Evolutionary conservation across 306 rosid genomes (phyloP).

Genomic region (Pyrus communis): DNA sequence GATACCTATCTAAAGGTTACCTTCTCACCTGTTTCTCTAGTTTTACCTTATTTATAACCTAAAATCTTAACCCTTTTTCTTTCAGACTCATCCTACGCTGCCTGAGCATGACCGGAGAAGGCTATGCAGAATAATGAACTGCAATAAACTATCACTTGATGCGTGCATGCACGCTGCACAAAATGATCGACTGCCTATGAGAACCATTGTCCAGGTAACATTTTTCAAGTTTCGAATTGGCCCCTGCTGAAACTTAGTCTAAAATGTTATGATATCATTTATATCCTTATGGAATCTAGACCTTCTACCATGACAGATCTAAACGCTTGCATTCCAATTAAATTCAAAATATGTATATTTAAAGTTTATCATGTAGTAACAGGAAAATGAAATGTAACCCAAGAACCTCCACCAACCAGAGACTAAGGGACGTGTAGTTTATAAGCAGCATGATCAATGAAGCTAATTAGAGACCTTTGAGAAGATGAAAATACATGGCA

Average conservation of each 20-base stretch:
- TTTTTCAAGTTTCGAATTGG: neutral
- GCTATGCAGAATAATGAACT: conserved; percentile 82
- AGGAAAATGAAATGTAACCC: conserved; percentile 5
- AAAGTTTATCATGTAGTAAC: neutral
- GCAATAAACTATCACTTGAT: conserved; percentile 85
- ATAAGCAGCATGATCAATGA: neutral
- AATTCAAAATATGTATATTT: neutral
- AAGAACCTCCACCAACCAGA: neutral
- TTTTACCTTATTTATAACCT: conserved; percentile 4
- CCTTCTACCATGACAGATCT: neutral
- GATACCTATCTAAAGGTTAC: conserved; percentile 84
- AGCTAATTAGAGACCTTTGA: neutral
- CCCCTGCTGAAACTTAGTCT: neutral
- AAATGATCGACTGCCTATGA: conserved; percentile 85
- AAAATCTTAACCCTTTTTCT: conserved; percentile 19
- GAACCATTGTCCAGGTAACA: conserved; percentile 79
- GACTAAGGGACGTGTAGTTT: neutral
- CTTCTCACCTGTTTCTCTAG: conserved; percentile 11
- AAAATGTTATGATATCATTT: neutral
- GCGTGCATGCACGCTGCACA: conserved; percentile 92
- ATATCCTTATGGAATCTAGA: neutral
- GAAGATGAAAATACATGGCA: neutral
- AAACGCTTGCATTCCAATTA: neutral
- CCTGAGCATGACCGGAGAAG: conserved; percentile 74
- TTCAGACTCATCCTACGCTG: conserved; percentile 69